These are phyloP conservation scores for Colletotrichum cordylinicola DNA, from an alignment of 2,329 filamentous ascomycete species.

Conservation along the genomic window DNA sequence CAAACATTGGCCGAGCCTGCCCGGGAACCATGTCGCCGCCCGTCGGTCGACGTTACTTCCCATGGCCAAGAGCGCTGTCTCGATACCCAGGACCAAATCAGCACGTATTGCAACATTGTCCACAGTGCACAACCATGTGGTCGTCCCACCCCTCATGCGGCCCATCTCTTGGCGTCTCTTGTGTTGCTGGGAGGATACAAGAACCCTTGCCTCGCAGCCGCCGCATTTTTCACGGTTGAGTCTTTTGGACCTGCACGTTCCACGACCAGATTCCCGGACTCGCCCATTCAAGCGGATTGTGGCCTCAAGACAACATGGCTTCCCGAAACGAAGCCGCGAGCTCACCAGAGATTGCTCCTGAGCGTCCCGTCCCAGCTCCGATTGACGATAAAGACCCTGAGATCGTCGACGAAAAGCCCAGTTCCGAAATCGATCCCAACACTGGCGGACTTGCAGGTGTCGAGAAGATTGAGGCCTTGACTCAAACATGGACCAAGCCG, in stretches of 20 bases:
- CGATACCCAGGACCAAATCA: neutral
- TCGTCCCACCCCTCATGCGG: neutral
- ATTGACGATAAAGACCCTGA: neutral
- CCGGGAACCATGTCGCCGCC: neutral
- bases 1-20: neutral
- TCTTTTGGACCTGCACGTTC: neutral
- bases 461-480: constrained; percentile 43
- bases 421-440: neutral
- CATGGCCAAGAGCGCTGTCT: neutral
- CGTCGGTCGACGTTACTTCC: neutral
- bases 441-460: constrained; percentile 33
- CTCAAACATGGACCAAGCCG: constrained; percentile 41
- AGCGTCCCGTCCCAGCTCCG: neutral
- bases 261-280: neutral
- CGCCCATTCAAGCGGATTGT: neutral
- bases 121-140: neutral
- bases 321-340: neutral
- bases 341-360: neutral
- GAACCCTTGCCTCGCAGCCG: neutral
- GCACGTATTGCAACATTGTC: neutral
- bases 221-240: neutral
- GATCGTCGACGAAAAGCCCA: constrained; percentile 1
- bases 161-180: neutral
- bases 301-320: neutral
- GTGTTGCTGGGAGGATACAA: neutral